Percentiles rank a stretch among this genome's conserved stretches.
These are phyloP conservation scores for Boletus coccyginus DNA, from an alignment of 768 basidiomycete species.

Conservation along the genomic window DNA sequence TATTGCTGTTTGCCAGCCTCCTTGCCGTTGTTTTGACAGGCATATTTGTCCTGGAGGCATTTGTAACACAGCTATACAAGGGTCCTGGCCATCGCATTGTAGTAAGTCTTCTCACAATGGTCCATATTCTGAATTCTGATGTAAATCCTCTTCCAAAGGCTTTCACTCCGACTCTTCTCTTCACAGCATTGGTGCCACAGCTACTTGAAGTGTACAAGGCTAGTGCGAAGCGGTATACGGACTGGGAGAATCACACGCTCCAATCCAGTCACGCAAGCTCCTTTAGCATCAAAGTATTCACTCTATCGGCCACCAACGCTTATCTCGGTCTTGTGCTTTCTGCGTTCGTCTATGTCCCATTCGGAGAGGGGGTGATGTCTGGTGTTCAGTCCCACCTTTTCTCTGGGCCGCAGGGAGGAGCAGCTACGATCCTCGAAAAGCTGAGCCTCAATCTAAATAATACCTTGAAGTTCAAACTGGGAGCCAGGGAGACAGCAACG, in stretches of 20 bases:
- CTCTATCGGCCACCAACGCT: conserved; percentile 83
- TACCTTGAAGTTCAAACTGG: conserved; percentile 31
- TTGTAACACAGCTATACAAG: conserved; percentile 83
- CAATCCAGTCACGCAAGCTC: conserved; percentile 74
- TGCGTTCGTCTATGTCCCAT: conserved; percentile 96
- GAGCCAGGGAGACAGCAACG: conserved; percentile 5
- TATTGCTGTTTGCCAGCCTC: conserved; percentile 67
- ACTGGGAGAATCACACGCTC: conserved; percentile 91
- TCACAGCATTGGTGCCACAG: conserved; percentile 76
- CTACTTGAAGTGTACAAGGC: conserved; percentile 71
- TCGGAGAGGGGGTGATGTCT: conserved; percentile 81
- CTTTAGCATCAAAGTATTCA: conserved; percentile 88
- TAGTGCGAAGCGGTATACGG: conserved; percentile 66
- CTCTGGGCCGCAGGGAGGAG: conserved; percentile 14
- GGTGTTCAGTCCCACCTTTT: conserved; percentile 37
- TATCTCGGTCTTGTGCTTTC: conserved; percentile 89
- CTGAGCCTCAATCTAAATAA: conserved; percentile 23
- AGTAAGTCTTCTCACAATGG: conserved; percentile 44
- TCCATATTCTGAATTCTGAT: background rate
- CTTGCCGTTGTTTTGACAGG: conserved; percentile 71
- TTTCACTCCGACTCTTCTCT: conserved; percentile 80
- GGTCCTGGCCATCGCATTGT: conserved; percentile 80
- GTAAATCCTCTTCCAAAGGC: conserved; percentile 41
- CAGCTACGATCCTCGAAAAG: conserved; percentile 19
- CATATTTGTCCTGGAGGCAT: conserved; percentile 88